Evolutionary conservation across 805 yeast genomes (phyloP).

Genomic region (Wickerhamiella musiphila): DNA sequence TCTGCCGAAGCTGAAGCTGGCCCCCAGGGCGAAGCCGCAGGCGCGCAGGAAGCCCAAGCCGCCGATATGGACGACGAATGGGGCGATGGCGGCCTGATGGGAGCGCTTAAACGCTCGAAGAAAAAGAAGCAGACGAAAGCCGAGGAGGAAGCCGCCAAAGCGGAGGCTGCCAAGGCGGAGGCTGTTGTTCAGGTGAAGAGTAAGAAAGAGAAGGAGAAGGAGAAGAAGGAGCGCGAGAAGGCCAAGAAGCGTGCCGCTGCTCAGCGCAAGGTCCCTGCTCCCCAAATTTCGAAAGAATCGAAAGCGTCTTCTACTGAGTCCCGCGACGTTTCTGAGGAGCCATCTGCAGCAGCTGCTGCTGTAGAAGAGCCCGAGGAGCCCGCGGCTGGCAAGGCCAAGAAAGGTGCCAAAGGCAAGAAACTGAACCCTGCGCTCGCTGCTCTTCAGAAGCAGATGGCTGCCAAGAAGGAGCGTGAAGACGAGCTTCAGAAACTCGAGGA

Average conservation of each 20-base stretch:
- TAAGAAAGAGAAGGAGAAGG: constrained; percentile 92
- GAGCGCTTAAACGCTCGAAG: constrained; percentile 65
- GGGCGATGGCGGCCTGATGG: constrained; percentile 54
- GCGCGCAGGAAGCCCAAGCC: constrained; percentile 18
- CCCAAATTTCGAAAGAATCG: constrained; percentile 37
- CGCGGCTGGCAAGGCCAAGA: constrained; percentile 23
- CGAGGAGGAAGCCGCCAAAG: constrained; percentile 28
- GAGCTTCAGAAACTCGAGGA: constrained; percentile 59
- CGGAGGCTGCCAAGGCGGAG: constrained; percentile 24
- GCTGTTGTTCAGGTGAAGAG: constrained; percentile 60
- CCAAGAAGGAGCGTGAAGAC: constrained; percentile 75
- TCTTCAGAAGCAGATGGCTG: constrained; percentile 72
- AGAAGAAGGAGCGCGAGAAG: constrained; percentile 51
- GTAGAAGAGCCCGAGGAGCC: constrained; percentile 23
- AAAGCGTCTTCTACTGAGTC: constrained; percentile 16
- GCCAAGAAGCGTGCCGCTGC: constrained; percentile 82
- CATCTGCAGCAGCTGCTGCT: constrained; percentile 28
- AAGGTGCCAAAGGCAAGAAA: constrained; percentile 51
- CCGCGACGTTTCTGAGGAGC: neutral
- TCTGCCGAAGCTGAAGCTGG: constrained; percentile 21
- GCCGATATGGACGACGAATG: constrained; percentile 20
- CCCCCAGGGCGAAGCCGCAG: constrained; percentile 11
- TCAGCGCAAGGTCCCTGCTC: constrained; percentile 59
- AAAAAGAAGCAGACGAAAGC: constrained; percentile 56
- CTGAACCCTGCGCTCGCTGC: constrained; percentile 86